Percentiles rank a stretch among this genome's conserved stretches.
phyloP scores from a whole-genome alignment of 2,329 filamentous ascomycete species.

The Ascochyta fabae region DNA sequence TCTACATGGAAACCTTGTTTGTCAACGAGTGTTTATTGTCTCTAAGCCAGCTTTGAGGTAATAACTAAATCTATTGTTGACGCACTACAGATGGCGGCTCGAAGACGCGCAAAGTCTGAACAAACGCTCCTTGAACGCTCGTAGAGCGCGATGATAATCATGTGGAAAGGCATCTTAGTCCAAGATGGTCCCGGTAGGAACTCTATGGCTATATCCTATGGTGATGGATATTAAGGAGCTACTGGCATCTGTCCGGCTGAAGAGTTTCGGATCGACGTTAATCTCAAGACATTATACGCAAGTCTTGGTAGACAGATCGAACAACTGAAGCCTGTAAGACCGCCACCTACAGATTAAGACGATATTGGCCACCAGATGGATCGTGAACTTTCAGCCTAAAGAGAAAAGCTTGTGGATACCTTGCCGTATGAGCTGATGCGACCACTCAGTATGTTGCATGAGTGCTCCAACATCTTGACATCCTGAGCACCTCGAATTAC shows the following conservation, averaged over 20 bases:
- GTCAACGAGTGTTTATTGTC: background rate
- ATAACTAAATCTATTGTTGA: no score
- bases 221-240: background rate
- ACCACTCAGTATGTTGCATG: no score
- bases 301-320: background rate
- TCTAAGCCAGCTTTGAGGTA: no score
- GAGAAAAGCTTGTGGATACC: background rate
- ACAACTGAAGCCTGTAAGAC: constrained; percentile 5
- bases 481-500: no score
- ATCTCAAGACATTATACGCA: background rate
- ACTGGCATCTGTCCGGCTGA: background rate
- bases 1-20: background rate
- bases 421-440: background rate
- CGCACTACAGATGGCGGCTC: no score
- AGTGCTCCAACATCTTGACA: no score
- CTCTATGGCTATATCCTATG: background rate
- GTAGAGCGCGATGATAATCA: no score
- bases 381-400: constrained; percentile 1
- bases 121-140: no score
- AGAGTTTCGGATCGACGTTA: background rate
- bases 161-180: no score
- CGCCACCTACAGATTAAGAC: background rate
- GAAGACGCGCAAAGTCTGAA: no score
- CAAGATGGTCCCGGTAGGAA: no score
- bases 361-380: background rate